Evolutionary conservation across 176 grass and related monocot genomes (phyloP), one percentile per base, ranked within the genome.

Genomic region (Oryza longistaminata): DNA sequence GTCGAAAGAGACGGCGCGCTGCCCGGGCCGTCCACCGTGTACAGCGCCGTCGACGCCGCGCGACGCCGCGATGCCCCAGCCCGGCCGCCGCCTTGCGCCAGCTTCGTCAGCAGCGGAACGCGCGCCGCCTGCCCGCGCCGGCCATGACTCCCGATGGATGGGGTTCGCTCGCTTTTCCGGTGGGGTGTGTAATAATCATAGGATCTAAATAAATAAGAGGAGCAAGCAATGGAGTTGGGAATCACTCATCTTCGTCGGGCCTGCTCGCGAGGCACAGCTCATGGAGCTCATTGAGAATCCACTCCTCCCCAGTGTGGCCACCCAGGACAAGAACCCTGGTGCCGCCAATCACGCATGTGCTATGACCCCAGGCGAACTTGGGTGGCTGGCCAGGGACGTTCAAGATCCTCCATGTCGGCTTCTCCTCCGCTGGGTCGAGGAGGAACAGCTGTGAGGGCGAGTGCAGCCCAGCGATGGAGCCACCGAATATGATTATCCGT

Each of bases 281-380:
- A 86, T 99, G 96, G 31, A 99, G 87, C 64, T 99, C 96, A 42
- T 96, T 99, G 78, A 99, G 94, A 52, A 99, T 96, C 96, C 96
- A 99, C 75, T 99, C 96, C 88, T 99, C 96, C 16, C 93, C 96
- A 0, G 91, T 99, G 50, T 80, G 83, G 12, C 93, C 93, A 5
- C 96, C 96, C 11, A 99, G 84, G 9, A 99, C 96, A 7, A 99
- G 85, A 43, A 96, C 86, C 61, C 93, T 85, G 42, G 96, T 99
- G 25, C 96, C 96, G 11, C 91, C 96, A 5, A 99, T 91, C 17
- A 99, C 96, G 44, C 96, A 96, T 40, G 93, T 96, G 76, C 96
- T 96, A 70, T 99, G 96, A 0, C 96, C 96, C 96, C 96, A 99
- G 6, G 96, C 93, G 5, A 99, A 99, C 85, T 94, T 96, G 0